These are phyloP conservation scores for Neurospora sp. DNA, from an alignment of 495 filamentous ascomycete species.

Conservation along the genomic window DNA sequence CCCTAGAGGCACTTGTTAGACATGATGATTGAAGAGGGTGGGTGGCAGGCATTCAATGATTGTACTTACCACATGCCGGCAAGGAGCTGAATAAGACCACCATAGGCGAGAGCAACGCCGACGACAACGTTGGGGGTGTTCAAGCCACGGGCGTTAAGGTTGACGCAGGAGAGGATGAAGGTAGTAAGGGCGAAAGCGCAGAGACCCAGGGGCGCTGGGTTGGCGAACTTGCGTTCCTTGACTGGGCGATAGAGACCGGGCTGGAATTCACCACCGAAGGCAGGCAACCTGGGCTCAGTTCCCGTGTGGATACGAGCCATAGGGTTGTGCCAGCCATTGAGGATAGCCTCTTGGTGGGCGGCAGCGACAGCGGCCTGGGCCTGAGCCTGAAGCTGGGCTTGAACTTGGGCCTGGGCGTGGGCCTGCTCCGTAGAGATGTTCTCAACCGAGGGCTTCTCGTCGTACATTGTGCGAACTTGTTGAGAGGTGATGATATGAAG, in stretches of 20 bases:
- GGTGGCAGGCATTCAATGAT: background rate
- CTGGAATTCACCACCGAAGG: conserved; percentile 95
- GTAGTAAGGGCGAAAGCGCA: conserved; percentile 92
- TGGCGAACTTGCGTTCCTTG: conserved; percentile 72
- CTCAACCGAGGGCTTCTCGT: background rate
- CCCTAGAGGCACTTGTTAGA: conserved; percentile 44
- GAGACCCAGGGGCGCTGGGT: conserved; percentile 78
- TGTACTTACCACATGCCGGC: conserved; percentile 95
- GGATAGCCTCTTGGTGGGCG: conserved; percentile 17
- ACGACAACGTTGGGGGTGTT: conserved; percentile 56
- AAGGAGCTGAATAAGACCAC: conserved; percentile 83
- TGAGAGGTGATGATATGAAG: background rate
- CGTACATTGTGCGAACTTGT: background rate
- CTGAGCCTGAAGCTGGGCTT: background rate
- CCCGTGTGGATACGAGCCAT: conserved; percentile 58
- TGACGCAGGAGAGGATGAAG: conserved; percentile 82
- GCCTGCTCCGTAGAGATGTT: background rate
- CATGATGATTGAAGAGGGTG: background rate
- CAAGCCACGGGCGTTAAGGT: conserved; percentile 56
- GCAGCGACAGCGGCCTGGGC: background rate
- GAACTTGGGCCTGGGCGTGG: background rate
- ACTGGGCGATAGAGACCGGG: conserved; percentile 78
- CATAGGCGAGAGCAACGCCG: conserved; percentile 64
- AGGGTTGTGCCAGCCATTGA: conserved; percentile 53
- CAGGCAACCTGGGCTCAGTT: conserved; percentile 52